A percentile compares a stretch with the other conserved stretches of the same genome.
phyloP scores from a whole-genome alignment of 2,329 filamentous ascomycete species.

The Epichloe scottii region DNA sequence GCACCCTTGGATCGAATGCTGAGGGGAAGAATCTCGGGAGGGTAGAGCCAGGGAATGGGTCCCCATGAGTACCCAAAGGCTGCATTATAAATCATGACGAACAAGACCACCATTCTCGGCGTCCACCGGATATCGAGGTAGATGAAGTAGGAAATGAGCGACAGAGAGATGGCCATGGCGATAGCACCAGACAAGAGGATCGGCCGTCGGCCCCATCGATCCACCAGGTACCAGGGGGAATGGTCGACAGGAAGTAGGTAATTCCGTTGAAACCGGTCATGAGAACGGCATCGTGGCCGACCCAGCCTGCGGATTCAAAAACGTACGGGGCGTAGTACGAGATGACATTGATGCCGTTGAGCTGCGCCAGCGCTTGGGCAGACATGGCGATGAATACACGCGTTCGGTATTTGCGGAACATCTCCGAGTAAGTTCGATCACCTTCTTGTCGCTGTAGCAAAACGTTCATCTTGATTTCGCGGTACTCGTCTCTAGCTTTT shows the following conservation, averaged over 20 bases:
- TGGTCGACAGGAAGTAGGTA: constrained; percentile 81
- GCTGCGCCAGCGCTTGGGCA: constrained; percentile 84
- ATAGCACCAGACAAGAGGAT: constrained; percentile 85
- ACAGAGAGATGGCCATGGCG: constrained; percentile 79
- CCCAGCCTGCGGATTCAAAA: constrained; percentile 95
- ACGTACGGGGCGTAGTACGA: constrained; percentile 97
- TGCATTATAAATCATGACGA: constrained; percentile 97
- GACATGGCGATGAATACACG: constrained; percentile 99
- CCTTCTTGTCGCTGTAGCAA: constrained; percentile 88
- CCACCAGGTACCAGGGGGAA: constrained; percentile 97
- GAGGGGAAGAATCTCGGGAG: constrained; percentile 92
- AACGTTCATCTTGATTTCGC: constrained; percentile 98
- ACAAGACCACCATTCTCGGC: constrained; percentile 74
- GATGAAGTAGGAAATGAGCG: constrained; percentile 88
- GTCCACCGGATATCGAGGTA: constrained; percentile 72
- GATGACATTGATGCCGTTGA: constrained; percentile 99
- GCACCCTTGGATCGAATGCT: constrained; percentile 96
- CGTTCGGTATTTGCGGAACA: constrained; percentile 86
- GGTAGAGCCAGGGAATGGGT: constrained; percentile 95
- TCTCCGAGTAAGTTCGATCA: constrained; percentile 79
- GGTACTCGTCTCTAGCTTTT: constrained; percentile 89
- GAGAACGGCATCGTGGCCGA: constrained; percentile 76
- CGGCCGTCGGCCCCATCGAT: constrained; percentile 76
- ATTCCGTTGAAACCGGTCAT: constrained; percentile 95
- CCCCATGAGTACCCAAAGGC: constrained; percentile 94